phyloP scores from a whole-genome alignment of 2,329 filamentous ascomycete species.

The Aspergillus persii region DNA sequence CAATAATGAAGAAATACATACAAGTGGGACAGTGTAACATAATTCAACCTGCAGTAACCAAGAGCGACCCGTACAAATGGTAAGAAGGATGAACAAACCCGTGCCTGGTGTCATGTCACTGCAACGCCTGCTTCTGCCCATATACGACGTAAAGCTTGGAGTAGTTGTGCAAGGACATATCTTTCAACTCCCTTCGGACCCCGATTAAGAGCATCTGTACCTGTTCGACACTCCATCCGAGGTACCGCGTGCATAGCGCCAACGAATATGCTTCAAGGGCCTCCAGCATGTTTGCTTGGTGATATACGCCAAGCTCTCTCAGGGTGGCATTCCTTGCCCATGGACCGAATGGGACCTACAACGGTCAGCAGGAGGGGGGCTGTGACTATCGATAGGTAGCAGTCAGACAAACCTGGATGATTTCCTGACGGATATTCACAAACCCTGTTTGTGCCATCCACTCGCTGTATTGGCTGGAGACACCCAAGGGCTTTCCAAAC shows the following conservation, averaged over 20 bases:
- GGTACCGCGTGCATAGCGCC: conserved; percentile 30
- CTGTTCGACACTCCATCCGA: conserved; percentile 38
- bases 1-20: background rate
- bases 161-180: conserved; percentile 40
- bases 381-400: background rate
- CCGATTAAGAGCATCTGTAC: conserved; percentile 39
- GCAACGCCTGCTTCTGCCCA: conserved; percentile 22
- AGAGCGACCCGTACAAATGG: background rate
- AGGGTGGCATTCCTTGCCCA: conserved; percentile 50
- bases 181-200: conserved; percentile 38
- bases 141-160: conserved; percentile 32
- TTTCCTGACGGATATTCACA: conserved; percentile 48
- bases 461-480: conserved; percentile 37
- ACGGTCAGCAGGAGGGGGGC: background rate
- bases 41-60: background rate
- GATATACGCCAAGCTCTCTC: conserved; percentile 40
- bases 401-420: conserved; percentile 42
- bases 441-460: conserved; percentile 55
- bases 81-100: background rate
- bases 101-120: conserved; percentile 27
- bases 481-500: conserved; percentile 35
- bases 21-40: background rate
- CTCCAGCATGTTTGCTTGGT: conserved; percentile 30
- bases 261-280: conserved; percentile 31
- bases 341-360: conserved; percentile 46